Percentiles rank a stretch among this genome's conserved stretches.
Conservation (phyloP, 208 protist species). For the Lotmaria passim region DNA sequence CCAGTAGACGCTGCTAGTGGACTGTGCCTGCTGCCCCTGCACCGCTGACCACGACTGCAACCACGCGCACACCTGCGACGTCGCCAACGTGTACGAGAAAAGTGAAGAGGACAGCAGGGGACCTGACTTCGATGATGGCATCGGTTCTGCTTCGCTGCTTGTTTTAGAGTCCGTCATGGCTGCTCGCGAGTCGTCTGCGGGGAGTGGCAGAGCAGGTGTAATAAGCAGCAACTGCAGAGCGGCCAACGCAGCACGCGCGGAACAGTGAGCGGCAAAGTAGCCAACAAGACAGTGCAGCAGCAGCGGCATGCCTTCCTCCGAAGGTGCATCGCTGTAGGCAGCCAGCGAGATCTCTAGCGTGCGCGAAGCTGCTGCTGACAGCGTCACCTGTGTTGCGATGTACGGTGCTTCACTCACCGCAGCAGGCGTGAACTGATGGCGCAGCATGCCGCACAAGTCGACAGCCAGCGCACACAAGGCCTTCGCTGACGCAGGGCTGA, state of each 20-base stretch:
- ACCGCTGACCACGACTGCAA: slow-evolving; percentile 20
- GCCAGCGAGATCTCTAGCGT: slow-evolving; percentile 37
- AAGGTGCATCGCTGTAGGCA: slow-evolving; percentile 26
- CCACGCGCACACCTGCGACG: slow-evolving; percentile 29
- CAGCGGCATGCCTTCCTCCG: slow-evolving; percentile 42
- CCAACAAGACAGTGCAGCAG: slow-evolving; percentile 32
- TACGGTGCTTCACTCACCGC: background rate
- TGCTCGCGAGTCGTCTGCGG: background rate
- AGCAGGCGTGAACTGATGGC: background rate
- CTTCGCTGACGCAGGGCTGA: slow-evolving; percentile 1
- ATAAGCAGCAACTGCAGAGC: slow-evolving; percentile 37
- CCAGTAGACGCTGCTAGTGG: slow-evolving; percentile 14
- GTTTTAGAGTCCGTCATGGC: no score
- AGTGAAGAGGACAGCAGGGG: background rate
- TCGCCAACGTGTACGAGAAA: background rate
- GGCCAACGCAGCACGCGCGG: slow-evolving; percentile 35
- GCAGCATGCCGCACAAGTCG: slow-evolving; percentile 36
- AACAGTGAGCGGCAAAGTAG: slow-evolving; percentile 39
- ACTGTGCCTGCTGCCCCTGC: slow-evolving; percentile 4
- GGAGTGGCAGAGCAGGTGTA: slow-evolving; percentile 16
- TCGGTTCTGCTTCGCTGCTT: no score
- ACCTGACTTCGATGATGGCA: background rate
- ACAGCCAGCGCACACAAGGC: slow-evolving; percentile 36
- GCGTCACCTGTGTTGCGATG: background rate
- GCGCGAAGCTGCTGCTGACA: slow-evolving; percentile 29